phyloP scores from a whole-genome alignment of 192 early-diverging fungal genomes.

The Dispira simplex region DNA sequence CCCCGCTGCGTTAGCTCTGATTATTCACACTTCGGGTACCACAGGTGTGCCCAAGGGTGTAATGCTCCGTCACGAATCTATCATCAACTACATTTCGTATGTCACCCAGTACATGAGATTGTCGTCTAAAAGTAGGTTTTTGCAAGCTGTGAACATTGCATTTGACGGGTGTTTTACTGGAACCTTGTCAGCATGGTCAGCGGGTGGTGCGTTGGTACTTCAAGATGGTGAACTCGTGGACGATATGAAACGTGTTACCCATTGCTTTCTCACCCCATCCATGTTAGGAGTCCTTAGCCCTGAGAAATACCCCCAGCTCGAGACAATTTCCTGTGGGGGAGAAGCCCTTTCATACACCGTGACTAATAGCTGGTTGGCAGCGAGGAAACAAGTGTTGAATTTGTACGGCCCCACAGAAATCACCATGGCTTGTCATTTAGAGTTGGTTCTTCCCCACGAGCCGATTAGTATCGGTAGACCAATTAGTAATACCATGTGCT shows the following conservation, averaged over 20 bases:
- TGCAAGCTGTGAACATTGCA: slow-evolving; percentile 12
- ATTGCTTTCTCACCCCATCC: neutral
- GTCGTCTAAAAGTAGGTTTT: neutral
- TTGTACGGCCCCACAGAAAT: slow-evolving; percentile 5
- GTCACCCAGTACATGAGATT: neutral
- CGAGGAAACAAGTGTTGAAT: neutral
- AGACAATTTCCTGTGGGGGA: neutral
- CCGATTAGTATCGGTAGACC: neutral
- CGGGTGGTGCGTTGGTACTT: slow-evolving; percentile 1
- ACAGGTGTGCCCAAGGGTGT: slow-evolving; percentile 18
- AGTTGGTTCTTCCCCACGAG: neutral
- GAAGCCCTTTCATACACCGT: neutral
- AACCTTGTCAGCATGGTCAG: neutral
- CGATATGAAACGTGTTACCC: neutral
- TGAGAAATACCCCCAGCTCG: neutral
- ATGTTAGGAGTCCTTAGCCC: neutral
- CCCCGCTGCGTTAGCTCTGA: neutral
- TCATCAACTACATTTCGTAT: slow-evolving; percentile 12
- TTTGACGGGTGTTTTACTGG: slow-evolving; percentile 11
- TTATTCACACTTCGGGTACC: slow-evolving; percentile 16
- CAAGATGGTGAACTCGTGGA: slow-evolving; percentile 6
- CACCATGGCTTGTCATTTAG: neutral
- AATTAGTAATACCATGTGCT: neutral
- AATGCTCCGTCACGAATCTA: slow-evolving; percentile 15
- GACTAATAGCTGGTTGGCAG: neutral